Evolutionary conservation across 495 filamentous ascomycete genomes (phyloP).

Genomic region (Neurospora sp.): DNA sequence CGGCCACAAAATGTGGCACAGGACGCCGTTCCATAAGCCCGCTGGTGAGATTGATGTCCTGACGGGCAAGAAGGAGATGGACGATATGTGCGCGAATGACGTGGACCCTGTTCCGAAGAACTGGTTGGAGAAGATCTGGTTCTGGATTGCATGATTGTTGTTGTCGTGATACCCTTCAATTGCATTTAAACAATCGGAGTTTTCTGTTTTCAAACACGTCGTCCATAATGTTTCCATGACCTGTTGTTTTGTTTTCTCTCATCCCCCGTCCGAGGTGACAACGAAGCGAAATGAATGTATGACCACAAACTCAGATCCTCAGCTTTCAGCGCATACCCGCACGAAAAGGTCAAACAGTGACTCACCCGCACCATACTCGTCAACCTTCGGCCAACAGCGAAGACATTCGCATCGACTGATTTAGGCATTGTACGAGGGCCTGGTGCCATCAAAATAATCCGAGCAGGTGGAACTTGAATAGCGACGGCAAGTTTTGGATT

Average conservation of each 20-base stretch:
- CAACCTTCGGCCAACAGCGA: not conserved
- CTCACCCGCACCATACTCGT: not conserved
- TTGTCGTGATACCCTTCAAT: not conserved
- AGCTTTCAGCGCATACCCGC: not conserved
- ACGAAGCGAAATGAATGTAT: not conserved
- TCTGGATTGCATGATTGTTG: constrained; percentile 30
- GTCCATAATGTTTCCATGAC: not conserved
- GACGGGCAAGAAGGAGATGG: constrained; percentile 42
- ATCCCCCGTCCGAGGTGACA: not conserved
- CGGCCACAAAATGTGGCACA: constrained; percentile 27
- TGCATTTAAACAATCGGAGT: not conserved
- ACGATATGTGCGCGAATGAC: constrained; percentile 32
- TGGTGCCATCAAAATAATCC: not conserved
- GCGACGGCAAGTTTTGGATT: not conserved
- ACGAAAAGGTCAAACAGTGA: not conserved
- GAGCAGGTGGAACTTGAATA: not conserved
- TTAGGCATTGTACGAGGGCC: not conserved
- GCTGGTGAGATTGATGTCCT: constrained; percentile 31
- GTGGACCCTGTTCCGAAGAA: constrained; percentile 28
- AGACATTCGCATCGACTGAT: not conserved
- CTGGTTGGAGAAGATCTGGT: constrained; percentile 33
- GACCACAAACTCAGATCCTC: not conserved
- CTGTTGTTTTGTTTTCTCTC: not conserved
- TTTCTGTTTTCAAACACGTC: not conserved
- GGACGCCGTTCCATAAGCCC: constrained; percentile 22